Conservation (phyloP, 2,329 filamentous ascomycete genomes). For the Alternaria solani region DNA sequence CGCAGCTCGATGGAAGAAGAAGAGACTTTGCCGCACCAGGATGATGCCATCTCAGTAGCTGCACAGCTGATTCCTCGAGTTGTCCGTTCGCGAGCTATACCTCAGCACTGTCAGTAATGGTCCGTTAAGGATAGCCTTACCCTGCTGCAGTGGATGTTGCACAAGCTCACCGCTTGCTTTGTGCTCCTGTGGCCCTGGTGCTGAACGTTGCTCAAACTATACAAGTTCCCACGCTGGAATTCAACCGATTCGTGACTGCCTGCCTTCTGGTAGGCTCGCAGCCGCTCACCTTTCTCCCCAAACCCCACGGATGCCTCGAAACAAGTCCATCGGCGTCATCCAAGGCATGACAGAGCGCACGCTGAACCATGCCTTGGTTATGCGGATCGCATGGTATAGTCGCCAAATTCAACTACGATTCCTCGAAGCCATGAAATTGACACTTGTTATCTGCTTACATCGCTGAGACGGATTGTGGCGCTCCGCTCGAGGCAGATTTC, state of each 20-base stretch:
- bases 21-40: not conserved
- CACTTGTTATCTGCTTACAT: not conserved
- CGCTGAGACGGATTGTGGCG: not conserved
- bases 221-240: constrained; percentile 23
- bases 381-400: constrained; percentile 33
- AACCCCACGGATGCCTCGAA: not conserved
- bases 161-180: constrained; percentile 38
- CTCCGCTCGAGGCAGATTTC: not conserved
- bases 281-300: not conserved
- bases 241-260: constrained; percentile 33
- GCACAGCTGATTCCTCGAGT: not conserved
- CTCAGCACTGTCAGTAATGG: not conserved
- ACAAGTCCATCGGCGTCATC: constrained; percentile 11
- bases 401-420: constrained; percentile 18
- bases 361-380: constrained; percentile 19
- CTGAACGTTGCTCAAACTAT: constrained; percentile 29
- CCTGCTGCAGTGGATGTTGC: constrained; percentile 15
- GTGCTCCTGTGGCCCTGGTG: constrained; percentile 22
- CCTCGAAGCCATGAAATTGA: constrained; percentile 1
- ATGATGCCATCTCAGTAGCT: not conserved
- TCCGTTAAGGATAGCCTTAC: not conserved
- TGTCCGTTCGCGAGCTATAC: not conserved
- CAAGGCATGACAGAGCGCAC: constrained; percentile 1
- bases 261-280: not conserved
- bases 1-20: not conserved